Evolutionary conservation across 257 asterid genomes (phyloP).

Genomic region (Craterostigma plantagineum): DNA sequence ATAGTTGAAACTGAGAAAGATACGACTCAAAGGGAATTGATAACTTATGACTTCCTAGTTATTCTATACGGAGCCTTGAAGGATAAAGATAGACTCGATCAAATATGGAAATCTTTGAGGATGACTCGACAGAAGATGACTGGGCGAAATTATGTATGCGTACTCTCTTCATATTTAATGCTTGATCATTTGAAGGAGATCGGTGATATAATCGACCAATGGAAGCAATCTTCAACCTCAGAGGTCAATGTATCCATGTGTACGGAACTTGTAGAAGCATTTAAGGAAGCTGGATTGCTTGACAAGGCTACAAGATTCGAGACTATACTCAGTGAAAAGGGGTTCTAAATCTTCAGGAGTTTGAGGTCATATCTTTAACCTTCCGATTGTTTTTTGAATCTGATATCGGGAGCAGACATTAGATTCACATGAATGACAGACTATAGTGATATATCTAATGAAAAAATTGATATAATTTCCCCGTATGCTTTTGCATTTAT

Average conservation of each 20-base stretch:
- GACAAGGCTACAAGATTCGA: slow-evolving; percentile 29
- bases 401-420: no score
- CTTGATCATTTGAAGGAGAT: slow-evolving; percentile 61
- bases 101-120: slow-evolving; percentile 62
- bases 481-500: no score
- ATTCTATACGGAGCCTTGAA: slow-evolving; percentile 62
- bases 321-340: slow-evolving; percentile 29
- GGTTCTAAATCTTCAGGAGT: slow-evolving; percentile 18
- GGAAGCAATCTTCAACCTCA: slow-evolving; percentile 59
- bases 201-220: slow-evolving; percentile 48
- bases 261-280: slow-evolving; percentile 28
- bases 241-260: slow-evolving; percentile 41
- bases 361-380: slow-evolving; percentile 4
- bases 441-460: no score
- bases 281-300: slow-evolving; percentile 31
- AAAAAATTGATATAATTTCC: no score
- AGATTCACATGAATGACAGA: no score
- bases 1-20: slow-evolving; percentile 54
- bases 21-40: slow-evolving; percentile 60
- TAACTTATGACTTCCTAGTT: slow-evolving; percentile 69
- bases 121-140: slow-evolving; percentile 66
- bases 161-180: slow-evolving; percentile 59
- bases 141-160: slow-evolving; percentile 43
- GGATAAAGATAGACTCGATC: slow-evolving; percentile 53
- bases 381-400: no score